A percentile compares a stretch with the other conserved stretches of the same genome.
Conservation (phyloP, 495 filamentous ascomycete species). For the Trichoderma gamsii region DNA sequence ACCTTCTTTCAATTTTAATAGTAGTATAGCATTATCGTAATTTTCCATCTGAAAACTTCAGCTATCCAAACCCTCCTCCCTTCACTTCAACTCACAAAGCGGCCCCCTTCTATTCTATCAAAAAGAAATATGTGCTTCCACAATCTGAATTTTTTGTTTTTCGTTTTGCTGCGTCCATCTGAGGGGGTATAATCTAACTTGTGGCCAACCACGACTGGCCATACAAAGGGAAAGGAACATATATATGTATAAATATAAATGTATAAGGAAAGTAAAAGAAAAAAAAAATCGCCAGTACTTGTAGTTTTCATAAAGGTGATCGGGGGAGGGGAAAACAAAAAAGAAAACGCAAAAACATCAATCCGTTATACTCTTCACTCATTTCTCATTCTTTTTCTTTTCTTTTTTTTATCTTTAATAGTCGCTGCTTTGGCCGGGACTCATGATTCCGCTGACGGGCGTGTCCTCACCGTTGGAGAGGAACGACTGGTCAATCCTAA, state of each 20-base stretch:
- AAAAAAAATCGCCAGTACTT: not conserved
- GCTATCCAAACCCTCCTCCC: constrained; percentile 1
- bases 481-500: constrained; percentile 61
- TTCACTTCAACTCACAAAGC: not conserved
- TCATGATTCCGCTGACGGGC: constrained; percentile 26
- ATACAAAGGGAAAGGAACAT: constrained; percentile 2
- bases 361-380: constrained; percentile 12
- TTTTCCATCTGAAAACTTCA: not conserved
- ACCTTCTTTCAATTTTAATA: too few relatives aligned
- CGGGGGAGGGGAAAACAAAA: not conserved
- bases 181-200: constrained; percentile 10
- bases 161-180: not conserved
- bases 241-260: constrained; percentile 2
- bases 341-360: constrained; percentile 15
- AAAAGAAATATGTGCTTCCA: not conserved
- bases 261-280: not conserved
- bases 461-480: constrained; percentile 24
- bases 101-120: constrained; percentile 10
- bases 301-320: not conserved
- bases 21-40: constrained; percentile 2
- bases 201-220: not conserved
- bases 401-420: not conserved
- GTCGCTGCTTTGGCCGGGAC: constrained; percentile 16
- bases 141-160: not conserved
- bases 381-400: constrained; percentile 3